Base-by-base conservation (phyloP, 106 monocot species). In the Allium fistulosum region DNA sequence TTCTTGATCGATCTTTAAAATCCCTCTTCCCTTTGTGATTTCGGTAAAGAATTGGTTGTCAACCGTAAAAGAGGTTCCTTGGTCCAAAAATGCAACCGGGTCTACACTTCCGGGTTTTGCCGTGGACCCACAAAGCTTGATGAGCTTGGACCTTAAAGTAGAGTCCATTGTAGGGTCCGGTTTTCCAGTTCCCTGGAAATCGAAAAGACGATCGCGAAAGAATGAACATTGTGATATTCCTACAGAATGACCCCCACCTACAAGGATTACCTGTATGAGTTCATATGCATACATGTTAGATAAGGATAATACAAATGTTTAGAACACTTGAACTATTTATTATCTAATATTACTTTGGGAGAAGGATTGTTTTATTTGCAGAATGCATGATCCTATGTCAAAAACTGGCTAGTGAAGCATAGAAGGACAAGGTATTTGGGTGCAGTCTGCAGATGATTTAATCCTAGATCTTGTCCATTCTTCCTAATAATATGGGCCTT, bases 1-100 rank as follows among this genome's bases (percentile, higher is more conserved):
- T 53, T 76, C 77, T 72, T 84, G 75, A 60, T 80, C 83, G 1
- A 84, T 69, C 59, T 63, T 58, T 53, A 84, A 8, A 11, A 76
- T 58, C 10, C 80, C 80, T 51, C 48, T 76, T 14, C 49, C 27
- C 10, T 3, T 9, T 12, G 70, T 15, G 13, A 84, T 55, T 62
- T 80, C 64, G 15, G 60, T 57, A n/a, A 67, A 80, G 68, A 61
- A 80, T 22, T 22, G 26, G 61, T 73, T 84, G 59, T 79, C 80
- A 7, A 80, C 11, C 16, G 11, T 22, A 49, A 72, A 80, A 2
- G 72, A 26, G 9, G 75, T 64, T 46, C 63, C 62, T 52, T 75
- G 74, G 27, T 80, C 80, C 52, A 75, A 17, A 59, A 75, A 75
- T 14, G 51, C 71, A 1, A 53, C 49, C 1, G 62, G 65, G 59